phyloP scores from a whole-genome alignment of 2,329 filamentous ascomycete genomes.

The Dryadomyces quercus-mongolicae region DNA sequence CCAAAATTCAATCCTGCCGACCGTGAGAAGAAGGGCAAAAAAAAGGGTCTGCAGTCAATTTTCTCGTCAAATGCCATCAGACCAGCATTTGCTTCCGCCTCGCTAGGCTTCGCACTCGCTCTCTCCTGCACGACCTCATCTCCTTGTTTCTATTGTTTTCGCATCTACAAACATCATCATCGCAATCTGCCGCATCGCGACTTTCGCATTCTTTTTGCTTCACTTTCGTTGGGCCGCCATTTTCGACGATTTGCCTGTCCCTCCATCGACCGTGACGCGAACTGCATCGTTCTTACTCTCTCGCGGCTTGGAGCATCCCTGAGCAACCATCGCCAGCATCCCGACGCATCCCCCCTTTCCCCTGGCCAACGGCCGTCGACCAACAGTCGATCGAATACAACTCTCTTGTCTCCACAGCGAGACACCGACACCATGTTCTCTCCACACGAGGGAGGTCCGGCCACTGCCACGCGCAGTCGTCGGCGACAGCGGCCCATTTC shows the following conservation, averaged over 20 bases:
- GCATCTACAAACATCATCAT: not conserved
- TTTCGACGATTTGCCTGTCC: not conserved
- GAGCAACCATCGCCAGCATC: not conserved
- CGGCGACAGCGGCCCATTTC: slow-evolving; percentile 48
- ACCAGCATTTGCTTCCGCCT: not conserved
- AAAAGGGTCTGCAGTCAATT: not conserved
- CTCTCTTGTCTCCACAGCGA: not conserved
- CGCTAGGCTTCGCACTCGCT: not conserved
- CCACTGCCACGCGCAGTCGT: slow-evolving; percentile 46
- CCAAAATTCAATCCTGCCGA: slow-evolving; percentile 3
- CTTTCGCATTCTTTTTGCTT: not conserved
- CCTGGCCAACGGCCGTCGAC: not conserved
- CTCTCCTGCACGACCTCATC: not conserved
- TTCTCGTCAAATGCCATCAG: not conserved
- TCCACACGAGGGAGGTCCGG: slow-evolving; percentile 36
- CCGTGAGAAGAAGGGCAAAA: not conserved
- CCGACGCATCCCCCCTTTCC: not conserved
- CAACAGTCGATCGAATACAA: not conserved
- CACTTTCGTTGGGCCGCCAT: not conserved
- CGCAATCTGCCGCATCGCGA: not conserved
- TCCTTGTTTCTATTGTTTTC: not conserved
- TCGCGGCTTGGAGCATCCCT: not conserved
- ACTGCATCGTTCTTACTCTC: not conserved
- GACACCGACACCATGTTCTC: slow-evolving; percentile 41
- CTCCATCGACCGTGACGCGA: not conserved